Evolutionary conservation across 2,329 filamentous ascomycete genomes (phyloP).

Genomic region (Coniella lustricola): DNA sequence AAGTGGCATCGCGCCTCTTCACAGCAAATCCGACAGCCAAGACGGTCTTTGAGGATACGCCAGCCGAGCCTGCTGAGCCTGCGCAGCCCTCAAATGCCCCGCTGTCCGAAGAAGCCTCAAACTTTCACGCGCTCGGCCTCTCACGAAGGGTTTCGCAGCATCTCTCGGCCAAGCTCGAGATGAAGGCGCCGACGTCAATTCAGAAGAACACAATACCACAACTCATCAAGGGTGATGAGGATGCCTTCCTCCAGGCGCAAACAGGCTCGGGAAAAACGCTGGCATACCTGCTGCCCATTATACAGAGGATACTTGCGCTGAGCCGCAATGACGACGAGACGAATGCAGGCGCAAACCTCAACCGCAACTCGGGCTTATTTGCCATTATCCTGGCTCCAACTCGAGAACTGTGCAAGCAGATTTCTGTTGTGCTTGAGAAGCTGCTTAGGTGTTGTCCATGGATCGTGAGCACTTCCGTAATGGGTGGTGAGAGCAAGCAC

Average conservation of each 20-base stretch:
- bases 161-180: slow-evolving; percentile 73
- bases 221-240: slow-evolving; percentile 70
- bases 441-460: slow-evolving; percentile 85
- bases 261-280: slow-evolving; percentile 97
- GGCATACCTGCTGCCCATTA: slow-evolving; percentile 87
- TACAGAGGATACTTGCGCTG: slow-evolving; percentile 78
- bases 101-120: slow-evolving; percentile 72
- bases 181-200: slow-evolving; percentile 90
- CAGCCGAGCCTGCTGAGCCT: slow-evolving; percentile 40
- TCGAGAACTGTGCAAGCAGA: slow-evolving; percentile 90
- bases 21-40: slow-evolving; percentile 76
- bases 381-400: slow-evolving; percentile 92
- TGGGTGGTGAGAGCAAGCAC: slow-evolving; percentile 62
- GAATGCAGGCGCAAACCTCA: slow-evolving; percentile 47
- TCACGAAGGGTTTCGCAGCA: slow-evolving; percentile 75
- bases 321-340: slow-evolving; percentile 47
- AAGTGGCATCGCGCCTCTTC: slow-evolving; percentile 86
- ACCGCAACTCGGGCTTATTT: slow-evolving; percentile 83
- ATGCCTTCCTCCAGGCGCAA: slow-evolving; percentile 94
- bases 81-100: slow-evolving; percentile 85
- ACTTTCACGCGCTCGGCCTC: slow-evolving; percentile 79
- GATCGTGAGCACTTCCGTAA: slow-evolving; percentile 84
- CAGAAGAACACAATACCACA: slow-evolving; percentile 84
- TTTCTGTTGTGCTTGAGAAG: slow-evolving; percentile 76
- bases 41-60: slow-evolving; percentile 48